Evolutionary conservation across 176 grass and related monocot species (phyloP), one percentile per base, ranked within the genome.

Genomic region (Poa pratensis): DNA sequence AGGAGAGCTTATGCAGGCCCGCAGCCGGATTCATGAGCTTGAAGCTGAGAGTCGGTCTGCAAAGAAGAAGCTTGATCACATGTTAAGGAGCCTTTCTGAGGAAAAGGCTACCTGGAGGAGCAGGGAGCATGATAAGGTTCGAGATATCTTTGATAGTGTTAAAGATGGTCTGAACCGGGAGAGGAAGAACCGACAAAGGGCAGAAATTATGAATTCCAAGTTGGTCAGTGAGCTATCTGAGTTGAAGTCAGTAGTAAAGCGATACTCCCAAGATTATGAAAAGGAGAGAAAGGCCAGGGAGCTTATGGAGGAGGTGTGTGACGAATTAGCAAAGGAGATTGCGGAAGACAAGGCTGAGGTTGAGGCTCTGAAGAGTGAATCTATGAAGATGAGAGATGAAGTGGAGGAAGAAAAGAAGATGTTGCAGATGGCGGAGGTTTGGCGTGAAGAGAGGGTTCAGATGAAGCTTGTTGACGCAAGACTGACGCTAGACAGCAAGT

Each of bases 361-460:
- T 20, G 96, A 98, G 82, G 80, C 87, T 70, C 27, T 95, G 63
- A 95, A 94, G 87, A 90, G 73, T 53, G 93, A 92, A 80, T 90
- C 86, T 1, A 71, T 92, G 77, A 95, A 78, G 77, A 75, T 98
- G 49, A 89, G 83, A 82, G 93, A 94, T 65, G 93, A 95, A 46
- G 83, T 95, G 58, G 93, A 95, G 78, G 93, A 98, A 77, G 96
- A 95, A 84, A 89, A 78, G 74, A 91, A 82, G 80, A 98, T 98
- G 96, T 74, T 98, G 68, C 96, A 95, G 83, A 95, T 98, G 88
- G 96, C 96, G 37, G 96, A 98, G 81, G 93, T 93, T 79, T 98
- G 96, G 96, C 89, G 96, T 13, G 96, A 98, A 86, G 96, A 98
- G 68, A 92, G 96, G 80, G 93, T 98, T 52, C 93, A 98, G 74